phyloP scores from a whole-genome alignment of 108 stramenopile genomes.

The Fragilaria radians region DNA sequence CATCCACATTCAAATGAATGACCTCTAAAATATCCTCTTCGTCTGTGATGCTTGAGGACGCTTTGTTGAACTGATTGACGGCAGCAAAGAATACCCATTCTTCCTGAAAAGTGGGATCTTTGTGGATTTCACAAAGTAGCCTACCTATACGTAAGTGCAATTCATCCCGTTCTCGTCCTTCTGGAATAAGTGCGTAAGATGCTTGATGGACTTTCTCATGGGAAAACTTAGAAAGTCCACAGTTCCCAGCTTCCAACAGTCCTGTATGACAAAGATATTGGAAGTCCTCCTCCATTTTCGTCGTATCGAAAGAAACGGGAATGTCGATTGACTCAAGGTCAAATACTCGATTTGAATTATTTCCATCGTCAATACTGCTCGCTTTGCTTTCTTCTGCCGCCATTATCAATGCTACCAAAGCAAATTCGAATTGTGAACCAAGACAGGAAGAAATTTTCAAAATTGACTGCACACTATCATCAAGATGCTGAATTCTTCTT shows the following conservation, averaged over 20 bases:
- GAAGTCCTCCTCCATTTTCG: not conserved
- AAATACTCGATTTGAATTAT: not conserved
- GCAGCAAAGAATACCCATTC: slow-evolving; percentile 39
- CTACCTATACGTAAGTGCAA: slow-evolving; percentile 26
- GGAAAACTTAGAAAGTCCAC: slow-evolving; percentile 20
- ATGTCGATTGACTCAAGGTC: not conserved
- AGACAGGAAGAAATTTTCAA: not conserved
- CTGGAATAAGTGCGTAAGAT: slow-evolving; percentile 27
- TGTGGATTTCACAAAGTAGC: slow-evolving; percentile 18
- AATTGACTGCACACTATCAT: not conserved
- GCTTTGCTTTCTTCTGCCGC: not conserved
- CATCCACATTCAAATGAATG: slow-evolving; percentile 18
- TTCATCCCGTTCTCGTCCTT: not conserved
- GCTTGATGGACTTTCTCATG: slow-evolving; percentile 34
- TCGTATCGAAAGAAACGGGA: not conserved
- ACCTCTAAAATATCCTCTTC: not conserved
- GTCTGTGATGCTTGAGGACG: not conserved
- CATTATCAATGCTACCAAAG: not conserved
- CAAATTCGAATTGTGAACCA: not conserved
- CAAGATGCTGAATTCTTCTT: not conserved
- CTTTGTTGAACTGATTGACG: slow-evolving; percentile 28
- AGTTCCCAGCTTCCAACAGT: not conserved
- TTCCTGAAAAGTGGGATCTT: not conserved
- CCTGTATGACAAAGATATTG: not conserved
- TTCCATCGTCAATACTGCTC: not conserved